Evolutionary conservation across 2,329 filamentous ascomycete species (phyloP), one percentile per base, ranked within the genome.

Genomic region (Phialocephala subalpina): DNA sequence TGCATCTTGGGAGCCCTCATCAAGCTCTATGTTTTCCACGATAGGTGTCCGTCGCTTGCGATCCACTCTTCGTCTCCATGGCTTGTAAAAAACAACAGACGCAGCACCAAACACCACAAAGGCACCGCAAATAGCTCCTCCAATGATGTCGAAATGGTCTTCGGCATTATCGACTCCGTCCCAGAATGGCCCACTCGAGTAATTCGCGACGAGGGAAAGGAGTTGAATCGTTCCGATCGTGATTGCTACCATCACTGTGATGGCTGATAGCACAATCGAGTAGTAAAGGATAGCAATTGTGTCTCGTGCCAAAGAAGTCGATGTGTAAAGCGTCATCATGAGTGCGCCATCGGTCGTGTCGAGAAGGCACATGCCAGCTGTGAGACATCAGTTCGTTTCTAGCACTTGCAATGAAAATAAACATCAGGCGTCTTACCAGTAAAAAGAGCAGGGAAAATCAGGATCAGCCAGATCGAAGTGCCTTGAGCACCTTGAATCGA

Each of bases 321-420:
- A 92, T 0, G 94, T 94, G 79, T 99, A 98, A 0, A 98, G 83
- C 0, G 91, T 90, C 87, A 97, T 94, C 94, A 98, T 98, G 22
- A 97, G 84, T 0, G 95, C 95, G 27, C 95, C 95, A 73, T 98
- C 96, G 0, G 90, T 91, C 0, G 94, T 97, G 78, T 98, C 96
- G 6, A 98, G 83, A 25, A 98, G 84, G 77, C 94, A 97, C 96
- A 99, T 98, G 65, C 93, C 96, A 0, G 92, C 93, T 90, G 58
- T 2, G 1, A 47, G 60, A 36, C 8, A 60, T 69, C 33, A 35
- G 14, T 42, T n/a, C 20, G 5, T 25, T 14, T 62, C n/a, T 22
- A 29, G 18, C 38, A n/a, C 36, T 22, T 53, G 38, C 7, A 58
- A 22, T 25, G 20, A 11, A 38, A 61, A 61, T 18, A 35, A 33